A percentile compares a stretch with the other conserved stretches of the same genome.
phyloP scores from a whole-genome alignment of 176 grass and related monocot genomes.

The Luzula sylvatica region DNA sequence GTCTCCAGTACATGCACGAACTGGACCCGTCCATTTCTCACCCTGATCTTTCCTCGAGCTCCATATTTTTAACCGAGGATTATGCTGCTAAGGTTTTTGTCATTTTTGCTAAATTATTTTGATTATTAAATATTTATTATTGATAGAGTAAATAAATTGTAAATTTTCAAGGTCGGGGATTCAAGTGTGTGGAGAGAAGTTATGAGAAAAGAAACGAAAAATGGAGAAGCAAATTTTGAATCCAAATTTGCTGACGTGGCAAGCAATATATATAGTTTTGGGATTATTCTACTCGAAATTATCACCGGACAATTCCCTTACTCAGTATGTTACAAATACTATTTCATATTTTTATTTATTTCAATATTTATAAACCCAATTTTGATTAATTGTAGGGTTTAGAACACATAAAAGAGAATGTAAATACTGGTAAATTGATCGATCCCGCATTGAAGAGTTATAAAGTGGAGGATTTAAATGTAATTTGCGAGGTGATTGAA shows the following conservation, averaged over 20 bases:
- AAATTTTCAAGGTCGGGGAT: conserved; percentile 5
- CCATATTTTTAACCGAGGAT: conserved; percentile 76
- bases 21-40: conserved; percentile 40
- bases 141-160: background rate
- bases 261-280: conserved; percentile 41
- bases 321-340: conserved; percentile 19
- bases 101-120: background rate
- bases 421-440: conserved; percentile 8
- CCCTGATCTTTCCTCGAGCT: conserved; percentile 39
- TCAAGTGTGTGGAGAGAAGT: conserved; percentile 11
- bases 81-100: conserved; percentile 52
- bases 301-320: conserved; percentile 37
- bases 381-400: conserved; percentile 8
- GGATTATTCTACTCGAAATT: conserved; percentile 62
- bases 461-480: conserved; percentile 14
- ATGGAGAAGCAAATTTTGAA: conserved; percentile 1
- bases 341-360: background rate
- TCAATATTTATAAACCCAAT: background rate
- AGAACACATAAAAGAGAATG: conserved; percentile 10
- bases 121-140: no score
- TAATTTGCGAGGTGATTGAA: conserved; percentile 42
- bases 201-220: background rate
- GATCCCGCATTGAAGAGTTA: conserved; percentile 7
- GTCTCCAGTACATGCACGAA: conserved; percentile 70
- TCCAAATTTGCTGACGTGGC: conserved; percentile 17